Conservation (phyloP, 2,329 filamentous ascomycete genomes). For the Kalaharituber pfeilii region DNA sequence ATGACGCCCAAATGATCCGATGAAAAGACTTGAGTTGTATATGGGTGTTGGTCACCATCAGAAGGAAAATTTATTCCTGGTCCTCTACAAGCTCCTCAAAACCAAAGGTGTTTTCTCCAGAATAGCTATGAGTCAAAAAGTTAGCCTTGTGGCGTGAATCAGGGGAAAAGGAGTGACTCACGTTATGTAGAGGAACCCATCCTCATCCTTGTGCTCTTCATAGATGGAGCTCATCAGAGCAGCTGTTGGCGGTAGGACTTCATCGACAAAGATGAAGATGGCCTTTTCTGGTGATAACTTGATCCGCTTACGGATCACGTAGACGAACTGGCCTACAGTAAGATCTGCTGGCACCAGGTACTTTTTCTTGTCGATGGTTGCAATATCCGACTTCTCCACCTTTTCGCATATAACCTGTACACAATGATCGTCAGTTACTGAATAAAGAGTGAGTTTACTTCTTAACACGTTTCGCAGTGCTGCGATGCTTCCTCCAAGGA, state of each 20-base stretch:
- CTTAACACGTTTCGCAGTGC: not conserved
- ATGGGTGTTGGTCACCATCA: no score
- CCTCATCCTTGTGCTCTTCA: slow-evolving; percentile 89
- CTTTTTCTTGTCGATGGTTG: slow-evolving; percentile 99
- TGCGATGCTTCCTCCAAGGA: not conserved
- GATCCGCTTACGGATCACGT: slow-evolving; percentile 98
- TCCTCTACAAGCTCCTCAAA: slow-evolving; percentile 17
- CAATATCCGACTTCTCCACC: slow-evolving; percentile 97
- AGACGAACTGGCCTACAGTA: slow-evolving; percentile 98
- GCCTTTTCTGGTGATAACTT: slow-evolving; percentile 99
- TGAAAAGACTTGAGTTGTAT: no score
- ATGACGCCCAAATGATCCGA: no score
- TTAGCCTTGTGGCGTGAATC: not conserved
- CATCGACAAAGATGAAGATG: slow-evolving; percentile 99
- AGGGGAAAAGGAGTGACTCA: slow-evolving; percentile 30
- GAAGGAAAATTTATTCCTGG: no score
- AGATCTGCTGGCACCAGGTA: slow-evolving; percentile 94
- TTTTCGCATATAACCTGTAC: slow-evolving; percentile 97
- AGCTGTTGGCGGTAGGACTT: slow-evolving; percentile 88
- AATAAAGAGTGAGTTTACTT: slow-evolving; percentile 2
- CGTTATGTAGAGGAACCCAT: slow-evolving; percentile 84
- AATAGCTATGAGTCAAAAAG: slow-evolving; percentile 44
- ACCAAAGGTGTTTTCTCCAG: slow-evolving; percentile 98
- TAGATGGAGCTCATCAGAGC: slow-evolving; percentile 99
- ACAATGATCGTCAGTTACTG: not conserved